Base-by-base conservation (phyloP, 495 filamentous ascomycete species). In the Aspergillus carlsbadensis region DNA sequence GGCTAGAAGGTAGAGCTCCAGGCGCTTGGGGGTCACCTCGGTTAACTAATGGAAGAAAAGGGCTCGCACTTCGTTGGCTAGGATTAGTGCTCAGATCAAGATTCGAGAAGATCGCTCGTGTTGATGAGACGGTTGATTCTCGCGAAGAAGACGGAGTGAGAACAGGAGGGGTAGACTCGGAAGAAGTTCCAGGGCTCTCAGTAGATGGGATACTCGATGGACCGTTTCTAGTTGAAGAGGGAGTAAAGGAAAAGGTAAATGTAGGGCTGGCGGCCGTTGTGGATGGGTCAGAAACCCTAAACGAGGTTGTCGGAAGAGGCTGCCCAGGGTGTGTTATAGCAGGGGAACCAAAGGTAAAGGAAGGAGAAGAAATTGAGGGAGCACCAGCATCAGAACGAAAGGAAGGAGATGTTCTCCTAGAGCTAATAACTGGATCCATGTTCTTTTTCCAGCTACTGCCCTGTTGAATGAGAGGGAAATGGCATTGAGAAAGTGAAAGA, bases 161-260 rank as follows among this genome's bases (percentile, higher is more conserved):
- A 22, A 15, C 17, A 11, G 3, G 17, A n/a, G 10, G 29, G 21
- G 13, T 14, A 14, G 26, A 26, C 15, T 37, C 39, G 39, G 15
- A 35, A 5, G 24, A n/a, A 3, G n/a, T 14, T 31, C 1, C 29
- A 1, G 51, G n/a, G 20, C 14, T 21, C 17, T 35, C 37, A 11
- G 4, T 21, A n/a, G 21, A 2, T 2, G 1, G 31, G 33, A 17
- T 8, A 5, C 22, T 21, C 21, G 39, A 26, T 10, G 20, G 15
- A 11, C 14, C 10, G 20, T 39, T 44, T 43, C n/a, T 15, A 14
- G 24, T 17, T 10, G 40, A 21, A 6, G 41, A 54, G 13, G 26
- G 39, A 14, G 35, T 42, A 29, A 50, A 50, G 26, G 39, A 21
- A n/a, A 51, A 54, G 8, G 39, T 35, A 44, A 54, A 43, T 10